Evolutionary conservation across 495 filamentous ascomycete species (phyloP), one percentile per base, ranked within the genome.

Genomic region (Penicillium soppii): DNA sequence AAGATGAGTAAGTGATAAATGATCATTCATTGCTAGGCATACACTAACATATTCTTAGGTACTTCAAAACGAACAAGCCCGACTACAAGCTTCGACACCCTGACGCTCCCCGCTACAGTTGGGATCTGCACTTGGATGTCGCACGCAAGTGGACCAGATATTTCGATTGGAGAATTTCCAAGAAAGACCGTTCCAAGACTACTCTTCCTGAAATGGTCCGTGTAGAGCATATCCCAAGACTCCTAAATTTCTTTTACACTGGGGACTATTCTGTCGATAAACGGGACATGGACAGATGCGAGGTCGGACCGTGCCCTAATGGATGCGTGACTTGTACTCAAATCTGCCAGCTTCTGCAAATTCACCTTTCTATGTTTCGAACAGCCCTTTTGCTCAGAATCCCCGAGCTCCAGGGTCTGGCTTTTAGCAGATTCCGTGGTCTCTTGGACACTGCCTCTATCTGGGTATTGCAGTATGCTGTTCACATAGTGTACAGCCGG

Each of bases 241-340:
- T 49, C 7, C 13, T 41, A 15, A 26, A 49, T n/a, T 49, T 49
- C 47, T 29, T 49, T 12, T 49, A 49, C 15, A 49, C 47, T 16
- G 47, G 47, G 7, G 47, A 49, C 20, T 49, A 49, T 22, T 49
- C 47, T 0, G 26, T 49, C 16, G 17, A 40, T 2, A 6, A 12
- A 39, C 17, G 4, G 1, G 47, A 49, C 8, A 16, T 49, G 26
- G 1, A 1, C 5, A 1, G 8, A 21, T 49, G 32, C 15, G 7
- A 17, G 1, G 2, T 32, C 7, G 7, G 9, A 7, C 4, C 26
- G 3, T 22, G n/a, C 26, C 26, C 36, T 12, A 5, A 21, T 29
- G 47, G 19, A 7, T 49, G 47, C 27, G 5, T 30, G 16, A 49
- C 36, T 22, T 49, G 47, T 16, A 7, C 25, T 6, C 47, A 49